Conservation (phyloP, 257 asterid genomes). For the Solanum etuberosum region DNA sequence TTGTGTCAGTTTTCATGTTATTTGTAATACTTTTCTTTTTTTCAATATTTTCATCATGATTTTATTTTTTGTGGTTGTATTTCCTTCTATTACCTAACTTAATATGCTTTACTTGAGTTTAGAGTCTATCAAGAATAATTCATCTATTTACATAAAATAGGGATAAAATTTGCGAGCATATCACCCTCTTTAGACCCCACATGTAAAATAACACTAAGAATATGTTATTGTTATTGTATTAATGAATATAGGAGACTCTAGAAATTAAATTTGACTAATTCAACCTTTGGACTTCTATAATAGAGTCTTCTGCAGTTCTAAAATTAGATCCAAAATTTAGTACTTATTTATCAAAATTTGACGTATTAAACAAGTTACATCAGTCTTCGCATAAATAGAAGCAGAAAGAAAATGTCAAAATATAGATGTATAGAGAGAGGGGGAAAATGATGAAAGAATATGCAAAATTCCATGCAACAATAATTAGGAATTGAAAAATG, state of each 20-base stretch:
- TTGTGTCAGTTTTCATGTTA: too few species aligned
- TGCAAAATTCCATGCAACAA: constrained; percentile 91
- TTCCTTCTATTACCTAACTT: too few species aligned
- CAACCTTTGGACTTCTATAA: background rate
- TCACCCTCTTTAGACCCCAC: too few species aligned
- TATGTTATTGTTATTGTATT: too few species aligned
- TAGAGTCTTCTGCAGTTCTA: background rate
- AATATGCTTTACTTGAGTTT: too few species aligned
- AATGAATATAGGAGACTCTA: background rate
- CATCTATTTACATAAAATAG: too few species aligned
- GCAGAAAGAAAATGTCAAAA: background rate
- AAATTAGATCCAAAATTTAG: background rate
- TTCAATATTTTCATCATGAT: too few species aligned
- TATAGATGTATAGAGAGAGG: background rate
- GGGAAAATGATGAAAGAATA: background rate
- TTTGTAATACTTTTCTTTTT: too few species aligned
- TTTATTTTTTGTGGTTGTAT: too few species aligned
- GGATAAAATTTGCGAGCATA: too few species aligned
- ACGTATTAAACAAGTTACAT: background rate
- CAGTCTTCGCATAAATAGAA: background rate
- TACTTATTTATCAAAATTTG: background rate
- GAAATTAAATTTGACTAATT: background rate
- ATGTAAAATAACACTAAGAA: background rate
- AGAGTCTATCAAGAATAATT: too few species aligned
- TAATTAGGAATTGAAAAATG: constrained; percentile 39